Percentiles rank a stretch among this genome's conserved stretches.
phyloP scores from a whole-genome alignment of 1,284 basidiomycete genomes.

The Ganoderma leucocontextum region DNA sequence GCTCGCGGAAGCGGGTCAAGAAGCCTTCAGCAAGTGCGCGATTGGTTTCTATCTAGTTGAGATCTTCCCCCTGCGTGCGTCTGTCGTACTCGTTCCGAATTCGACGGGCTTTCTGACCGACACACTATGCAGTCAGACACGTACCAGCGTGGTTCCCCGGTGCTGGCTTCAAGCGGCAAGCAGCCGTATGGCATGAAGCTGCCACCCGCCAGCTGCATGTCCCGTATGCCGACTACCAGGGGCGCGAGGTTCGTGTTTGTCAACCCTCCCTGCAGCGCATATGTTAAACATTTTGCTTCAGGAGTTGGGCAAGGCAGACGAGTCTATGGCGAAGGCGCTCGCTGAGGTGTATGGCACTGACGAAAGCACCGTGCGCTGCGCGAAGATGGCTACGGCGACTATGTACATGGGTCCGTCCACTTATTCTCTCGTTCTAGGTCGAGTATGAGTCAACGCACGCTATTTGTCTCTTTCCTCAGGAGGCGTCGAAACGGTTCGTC shows the following conservation, averaged over 20 bases:
- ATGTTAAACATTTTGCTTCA: background rate
- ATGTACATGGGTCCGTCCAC: conserved; percentile 35
- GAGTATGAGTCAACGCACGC: background rate
- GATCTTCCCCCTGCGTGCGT: conserved; percentile 34
- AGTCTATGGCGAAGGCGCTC: conserved; percentile 22
- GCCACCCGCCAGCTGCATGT: conserved; percentile 34
- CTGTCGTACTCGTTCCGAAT: background rate
- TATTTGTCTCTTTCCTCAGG: background rate
- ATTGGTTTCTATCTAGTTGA: conserved; percentile 35
- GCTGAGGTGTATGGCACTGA: conserved; percentile 15
- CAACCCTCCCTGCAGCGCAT: no score
- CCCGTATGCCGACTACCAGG: conserved; percentile 34
- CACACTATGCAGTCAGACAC: conserved; percentile 37
- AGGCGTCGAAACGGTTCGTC: conserved; percentile 20
- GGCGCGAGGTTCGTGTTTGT: conserved; percentile 12
- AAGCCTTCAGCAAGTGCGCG: conserved; percentile 24
- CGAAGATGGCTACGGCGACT: conserved; percentile 28
- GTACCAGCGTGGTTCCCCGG: conserved; percentile 50
- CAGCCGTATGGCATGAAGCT: conserved; percentile 31
- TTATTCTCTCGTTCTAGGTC: background rate
- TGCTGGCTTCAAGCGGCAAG: conserved; percentile 43
- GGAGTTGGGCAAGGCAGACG: conserved; percentile 2
- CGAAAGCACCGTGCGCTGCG: conserved; percentile 5
- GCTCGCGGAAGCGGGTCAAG: conserved; percentile 35
- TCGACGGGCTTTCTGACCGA: background rate